Conservation (phyloP, 768 basidiomycete genomes). For the Cystobasidium tubakii region DNA sequence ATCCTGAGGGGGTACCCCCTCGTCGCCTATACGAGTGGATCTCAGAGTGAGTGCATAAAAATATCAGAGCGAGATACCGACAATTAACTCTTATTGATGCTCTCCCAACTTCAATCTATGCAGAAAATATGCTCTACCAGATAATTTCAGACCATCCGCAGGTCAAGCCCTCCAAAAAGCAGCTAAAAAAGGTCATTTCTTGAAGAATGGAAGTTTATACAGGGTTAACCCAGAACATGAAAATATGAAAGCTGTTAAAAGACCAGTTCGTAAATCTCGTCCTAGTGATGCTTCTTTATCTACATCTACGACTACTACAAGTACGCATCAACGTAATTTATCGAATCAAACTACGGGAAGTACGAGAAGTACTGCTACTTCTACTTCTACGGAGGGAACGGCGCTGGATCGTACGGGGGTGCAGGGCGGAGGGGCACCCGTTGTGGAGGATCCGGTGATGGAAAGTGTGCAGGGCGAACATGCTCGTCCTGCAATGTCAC, state of each 20-base stretch:
- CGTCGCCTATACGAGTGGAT: slow-evolving; percentile 79
- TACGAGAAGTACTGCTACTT: background rate
- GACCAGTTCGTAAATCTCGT: background rate
- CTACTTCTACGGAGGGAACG: background rate
- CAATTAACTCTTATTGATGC: too few species aligned
- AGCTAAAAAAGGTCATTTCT: slow-evolving; percentile 69
- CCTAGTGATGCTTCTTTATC: background rate
- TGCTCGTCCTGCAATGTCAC: background rate
- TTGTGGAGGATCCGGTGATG: too few species aligned
- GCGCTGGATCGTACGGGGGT: too few species aligned
- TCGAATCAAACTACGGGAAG: slow-evolving; percentile 4
- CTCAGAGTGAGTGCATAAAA: slow-evolving; percentile 52
- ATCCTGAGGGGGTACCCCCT: slow-evolving; percentile 72
- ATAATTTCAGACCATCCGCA: slow-evolving; percentile 82
- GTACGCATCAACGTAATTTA: background rate
- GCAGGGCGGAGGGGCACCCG: too few species aligned
- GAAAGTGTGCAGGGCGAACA: background rate
- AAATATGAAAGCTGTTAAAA: slow-evolving; percentile 47
- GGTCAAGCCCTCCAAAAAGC: slow-evolving; percentile 85
- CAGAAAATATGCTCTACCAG: slow-evolving; percentile 44
- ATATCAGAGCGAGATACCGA: too few species aligned
- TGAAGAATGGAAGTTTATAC: slow-evolving; percentile 70
- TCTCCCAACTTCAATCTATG: too few species aligned
- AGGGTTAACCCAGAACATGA: slow-evolving; percentile 70
- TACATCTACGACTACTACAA: background rate